Evolutionary conservation across 169 alveolate genomes (phyloP).

Genomic region (Plasmodium relictum): DNA sequence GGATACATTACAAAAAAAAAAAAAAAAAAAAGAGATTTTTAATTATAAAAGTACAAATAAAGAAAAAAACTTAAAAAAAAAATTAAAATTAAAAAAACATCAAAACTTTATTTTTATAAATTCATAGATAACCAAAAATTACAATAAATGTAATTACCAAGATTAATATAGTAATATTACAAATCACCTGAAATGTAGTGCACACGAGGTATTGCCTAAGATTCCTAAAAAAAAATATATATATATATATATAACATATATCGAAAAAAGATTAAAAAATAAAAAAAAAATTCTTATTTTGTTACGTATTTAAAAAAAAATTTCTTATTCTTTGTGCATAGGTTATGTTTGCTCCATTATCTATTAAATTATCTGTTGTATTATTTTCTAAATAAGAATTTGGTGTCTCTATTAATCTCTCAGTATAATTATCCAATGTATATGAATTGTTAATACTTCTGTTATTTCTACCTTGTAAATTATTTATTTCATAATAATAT

Average conservation of each 20-base stretch:
- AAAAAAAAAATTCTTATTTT: neutral
- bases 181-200: slow-evolving; percentile 35
- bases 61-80: too few species aligned
- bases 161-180: slow-evolving; percentile 32
- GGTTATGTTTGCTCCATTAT: slow-evolving; percentile 9
- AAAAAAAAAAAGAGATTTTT: too few species aligned
- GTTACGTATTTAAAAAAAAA: slow-evolving; percentile 30
- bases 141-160: slow-evolving; percentile 30
- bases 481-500: slow-evolving; percentile 63
- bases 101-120: neutral
- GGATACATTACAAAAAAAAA: too few species aligned
- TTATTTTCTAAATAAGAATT: slow-evolving; percentile 40
- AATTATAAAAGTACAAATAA: neutral
- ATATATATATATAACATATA: slow-evolving; percentile 56
- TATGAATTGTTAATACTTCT: slow-evolving; percentile 4
- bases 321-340: slow-evolving; percentile 41
- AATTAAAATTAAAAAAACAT: neutral
- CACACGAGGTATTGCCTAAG: slow-evolving; percentile 16
- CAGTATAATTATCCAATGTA: slow-evolving; percentile 48
- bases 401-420: slow-evolving; percentile 52
- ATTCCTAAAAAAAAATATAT: slow-evolving; percentile 29
- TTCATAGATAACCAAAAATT: slow-evolving; percentile 20
- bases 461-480: slow-evolving; percentile 11
- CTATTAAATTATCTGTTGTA: slow-evolving; percentile 7
- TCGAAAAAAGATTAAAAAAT: neutral